These are phyloP conservation scores for Aspergillus fumigatiaffinis DNA, from an alignment of 2,329 filamentous ascomycete species.

Conservation along the genomic window DNA sequence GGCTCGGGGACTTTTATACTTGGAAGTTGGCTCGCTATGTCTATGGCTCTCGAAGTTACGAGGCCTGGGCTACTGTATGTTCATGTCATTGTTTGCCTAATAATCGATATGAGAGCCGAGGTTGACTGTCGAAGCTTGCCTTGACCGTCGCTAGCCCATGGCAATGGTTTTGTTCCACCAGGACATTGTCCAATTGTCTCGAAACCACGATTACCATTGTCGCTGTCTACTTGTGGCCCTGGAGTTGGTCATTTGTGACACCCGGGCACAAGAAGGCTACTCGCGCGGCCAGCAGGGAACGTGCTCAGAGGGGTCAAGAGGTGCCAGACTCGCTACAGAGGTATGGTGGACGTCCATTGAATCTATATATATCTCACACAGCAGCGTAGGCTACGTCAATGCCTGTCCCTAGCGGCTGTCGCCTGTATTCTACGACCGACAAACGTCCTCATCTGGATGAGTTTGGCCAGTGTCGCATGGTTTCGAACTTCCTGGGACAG, in stretches of 20 bases:
- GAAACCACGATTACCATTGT: slow-evolving; percentile 82
- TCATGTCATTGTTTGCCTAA: neutral
- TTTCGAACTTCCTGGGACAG: slow-evolving; percentile 41
- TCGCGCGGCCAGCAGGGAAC: slow-evolving; percentile 7
- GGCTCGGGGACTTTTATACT: slow-evolving; percentile 77
- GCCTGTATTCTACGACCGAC: slow-evolving; percentile 87
- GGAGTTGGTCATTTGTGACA: slow-evolving; percentile 59
- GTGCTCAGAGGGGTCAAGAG: slow-evolving; percentile 1
- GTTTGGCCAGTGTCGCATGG: slow-evolving; percentile 56
- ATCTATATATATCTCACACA: neutral
- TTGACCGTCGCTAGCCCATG: slow-evolving; percentile 76
- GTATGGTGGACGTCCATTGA: slow-evolving; percentile 19
- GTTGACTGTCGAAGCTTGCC: slow-evolving; percentile 53
- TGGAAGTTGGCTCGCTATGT: slow-evolving; percentile 74
- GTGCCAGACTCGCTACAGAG: slow-evolving; percentile 16
- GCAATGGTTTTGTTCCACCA: slow-evolving; percentile 94
- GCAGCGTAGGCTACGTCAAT: slow-evolving; percentile 52
- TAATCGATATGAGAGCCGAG: neutral
- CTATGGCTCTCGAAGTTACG: slow-evolving; percentile 61
- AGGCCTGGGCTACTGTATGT: slow-evolving; percentile 65
- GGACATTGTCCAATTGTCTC: slow-evolving; percentile 90
- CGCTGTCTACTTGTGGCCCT: slow-evolving; percentile 82
- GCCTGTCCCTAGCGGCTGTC: slow-evolving; percentile 70
- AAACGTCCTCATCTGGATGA: slow-evolving; percentile 79
- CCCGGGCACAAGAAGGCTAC: slow-evolving; percentile 22